Evolutionary conservation across 2,329 filamentous ascomycete genomes (phyloP), one percentile per base, ranked within the genome.

Genomic region (Talaromyces sp.): DNA sequence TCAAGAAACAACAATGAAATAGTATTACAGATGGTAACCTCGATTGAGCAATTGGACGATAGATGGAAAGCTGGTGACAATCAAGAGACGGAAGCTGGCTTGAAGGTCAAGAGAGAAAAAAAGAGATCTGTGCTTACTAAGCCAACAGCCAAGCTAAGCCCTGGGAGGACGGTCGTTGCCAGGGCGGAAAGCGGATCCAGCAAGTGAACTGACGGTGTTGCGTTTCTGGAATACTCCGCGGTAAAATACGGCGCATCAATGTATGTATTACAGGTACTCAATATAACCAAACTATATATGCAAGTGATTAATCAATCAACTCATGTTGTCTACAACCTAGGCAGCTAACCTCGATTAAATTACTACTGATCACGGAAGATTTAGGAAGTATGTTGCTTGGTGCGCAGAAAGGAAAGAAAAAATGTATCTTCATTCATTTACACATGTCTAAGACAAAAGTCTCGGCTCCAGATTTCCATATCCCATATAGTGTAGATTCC

Each of bases 101-200:
- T 19, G 45, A 35, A 35, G 28, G 11, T 21, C 10, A 33, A 9
- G 5, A 36, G 15, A 40, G n/a, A 43, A 37, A 46, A 55, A 55
- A 55, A 40, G 53, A 55, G 53, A 36, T 28, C 28, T 25, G 10
- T 43, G 51, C 51, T 53, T 19, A 53, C 37, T 43, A 54, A 45
- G 39, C 28, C n/a, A 2, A 31, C n/a, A 15, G 45, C 28, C 33
- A 19, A 19, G 39, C 25, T 28, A 28, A 19, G 40, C 45, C 33
- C 19, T 35, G 28, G n/a, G 33, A 46, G 43, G 43, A 15, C 7
- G 11, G 15, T 22, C 22, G 25, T 46, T 55, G 53, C 53, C 39
- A 9, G 53, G 39, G 17, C 53, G 53, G 40, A 46, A 46, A 46
- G n/a, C 19, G 40, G 28, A 55, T 25, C 40, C 31, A 15, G 53